Base-by-base conservation (phyloP, 2,329 filamentous ascomycete species). In the Fusarium sp. region DNA sequence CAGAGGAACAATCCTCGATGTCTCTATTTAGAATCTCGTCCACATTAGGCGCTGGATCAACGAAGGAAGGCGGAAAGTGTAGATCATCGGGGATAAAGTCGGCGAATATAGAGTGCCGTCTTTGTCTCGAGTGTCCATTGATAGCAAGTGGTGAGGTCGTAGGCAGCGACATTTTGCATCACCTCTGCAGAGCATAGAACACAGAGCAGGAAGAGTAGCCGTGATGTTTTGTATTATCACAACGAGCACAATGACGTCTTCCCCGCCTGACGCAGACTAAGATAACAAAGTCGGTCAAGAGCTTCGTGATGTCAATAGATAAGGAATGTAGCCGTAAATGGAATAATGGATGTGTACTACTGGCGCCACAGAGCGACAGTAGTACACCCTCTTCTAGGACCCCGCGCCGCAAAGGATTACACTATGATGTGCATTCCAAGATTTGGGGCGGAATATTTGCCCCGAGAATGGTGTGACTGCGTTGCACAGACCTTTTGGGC, bases 1-100 rank as follows among this genome's bases (percentile, higher is more conserved):
- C 58, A 4, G 70, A 72, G 2, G 70, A 72, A 43, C 70, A 72
- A 0, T 72, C 70, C 14, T 59, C 67, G 11, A 72, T 72, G 11
- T 72, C 70, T 23, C 54, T 49, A 25, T 21, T 61, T 2, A 72
- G 17, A 11, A 72, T 72, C 17, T 72, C 67, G 2, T 66, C 61
- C 18, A 57, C 61, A 20, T 62, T 72, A 4, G 64, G 61, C 6
- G 56, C 29, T 5, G 65, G 46, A 2, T 54, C 55, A 3, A 69
- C 55, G 5, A 72, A 72, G 0, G 67, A 58, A 0, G 70, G 45
- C 0, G 69, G 58, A 5, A 69, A 50, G 1, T 51, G 20, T 3
- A 72, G 4, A 23, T 69, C 66, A 2, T 56, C 62, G 1, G 70
- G 65, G 0, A 72, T 39, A 18, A 72, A 72, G 35, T 72, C 70